phyloP scores from a whole-genome alignment of 1,284 basidiomycete genomes.

The Naganishia sp. region DNA sequence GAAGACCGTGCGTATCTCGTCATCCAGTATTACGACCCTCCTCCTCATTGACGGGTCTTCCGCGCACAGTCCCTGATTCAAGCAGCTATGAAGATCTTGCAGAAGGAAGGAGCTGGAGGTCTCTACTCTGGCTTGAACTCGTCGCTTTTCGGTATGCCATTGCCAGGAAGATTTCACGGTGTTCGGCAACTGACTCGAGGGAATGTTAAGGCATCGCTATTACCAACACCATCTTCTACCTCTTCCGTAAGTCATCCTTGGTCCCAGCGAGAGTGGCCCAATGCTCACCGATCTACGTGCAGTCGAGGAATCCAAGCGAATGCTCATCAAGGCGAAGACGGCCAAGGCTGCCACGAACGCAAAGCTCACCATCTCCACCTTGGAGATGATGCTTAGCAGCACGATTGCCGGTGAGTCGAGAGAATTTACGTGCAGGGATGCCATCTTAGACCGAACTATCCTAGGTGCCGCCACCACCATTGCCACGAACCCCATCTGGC shows the following conservation, averaged over 20 bases:
- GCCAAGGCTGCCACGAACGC: slow-evolving; percentile 34
- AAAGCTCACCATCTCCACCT: slow-evolving; percentile 61
- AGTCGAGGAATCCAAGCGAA: slow-evolving; percentile 57
- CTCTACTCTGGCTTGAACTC: slow-evolving; percentile 87
- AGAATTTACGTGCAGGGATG: too few relatives aligned
- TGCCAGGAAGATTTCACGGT: too few relatives aligned
- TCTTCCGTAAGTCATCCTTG: slow-evolving; percentile 42
- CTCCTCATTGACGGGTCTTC: slow-evolving; percentile 16
- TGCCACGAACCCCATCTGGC: slow-evolving; percentile 93
- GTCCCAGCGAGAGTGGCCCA: too few relatives aligned
- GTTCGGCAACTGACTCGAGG: not conserved
- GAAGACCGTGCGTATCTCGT: slow-evolving; percentile 39
- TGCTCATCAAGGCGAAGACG: slow-evolving; percentile 51
- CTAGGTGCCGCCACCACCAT: slow-evolving; percentile 85
- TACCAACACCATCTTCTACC: slow-evolving; percentile 71
- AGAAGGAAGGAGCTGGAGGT: slow-evolving; percentile 79
- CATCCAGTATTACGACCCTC: not conserved
- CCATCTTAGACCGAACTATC: not conserved
- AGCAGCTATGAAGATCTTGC: slow-evolving; percentile 65
- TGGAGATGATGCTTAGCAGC: slow-evolving; percentile 87
- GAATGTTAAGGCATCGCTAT: slow-evolving; percentile 71
- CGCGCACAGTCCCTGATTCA: slow-evolving; percentile 36
- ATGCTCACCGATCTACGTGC: not conserved
- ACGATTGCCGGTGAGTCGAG: slow-evolving; percentile 70
- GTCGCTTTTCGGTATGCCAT: slow-evolving; percentile 61